Percentiles rank a stretch among this genome's conserved stretches.
phyloP scores from a whole-genome alignment of 257 asterid genomes.

The Solanum tacnaense region DNA sequence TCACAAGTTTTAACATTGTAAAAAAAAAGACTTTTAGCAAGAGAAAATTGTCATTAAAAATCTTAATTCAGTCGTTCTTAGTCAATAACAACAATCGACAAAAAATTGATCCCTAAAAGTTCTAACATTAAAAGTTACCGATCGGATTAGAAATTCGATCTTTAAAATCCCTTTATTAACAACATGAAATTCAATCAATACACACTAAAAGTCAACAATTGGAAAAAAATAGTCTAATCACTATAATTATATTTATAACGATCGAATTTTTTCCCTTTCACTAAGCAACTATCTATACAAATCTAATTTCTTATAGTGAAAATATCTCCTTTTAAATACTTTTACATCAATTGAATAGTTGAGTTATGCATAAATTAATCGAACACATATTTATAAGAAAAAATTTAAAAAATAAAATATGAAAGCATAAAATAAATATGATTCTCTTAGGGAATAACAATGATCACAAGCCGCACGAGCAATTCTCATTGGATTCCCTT shows the following conservation, averaged over 20 bases:
- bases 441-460: slow-evolving; percentile 12
- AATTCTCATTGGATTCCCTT: slow-evolving; percentile 55
- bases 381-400: not conserved
- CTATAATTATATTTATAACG: no score
- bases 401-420: not conserved
- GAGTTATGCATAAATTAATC: not conserved
- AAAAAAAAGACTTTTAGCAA: not conserved
- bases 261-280: not conserved
- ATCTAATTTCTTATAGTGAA: not conserved
- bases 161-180: no score
- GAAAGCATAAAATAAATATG: slow-evolving; percentile 2
- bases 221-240: no score
- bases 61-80: not conserved
- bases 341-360: not conserved
- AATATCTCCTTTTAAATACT: not conserved
- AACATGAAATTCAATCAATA: no score
- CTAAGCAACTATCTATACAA: not conserved
- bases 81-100: no score
- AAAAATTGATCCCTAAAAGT: no score
- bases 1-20: not conserved
- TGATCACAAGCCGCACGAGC: slow-evolving; percentile 39
- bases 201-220: no score
- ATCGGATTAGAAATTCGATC: no score
- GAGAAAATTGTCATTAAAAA: not conserved
- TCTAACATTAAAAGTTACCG: no score